Evolutionary conservation across 164 flowering plant species (phyloP), one percentile per base, ranked within the genome.

Genomic region (Kalanchoe fedtschenkoi): DNA sequence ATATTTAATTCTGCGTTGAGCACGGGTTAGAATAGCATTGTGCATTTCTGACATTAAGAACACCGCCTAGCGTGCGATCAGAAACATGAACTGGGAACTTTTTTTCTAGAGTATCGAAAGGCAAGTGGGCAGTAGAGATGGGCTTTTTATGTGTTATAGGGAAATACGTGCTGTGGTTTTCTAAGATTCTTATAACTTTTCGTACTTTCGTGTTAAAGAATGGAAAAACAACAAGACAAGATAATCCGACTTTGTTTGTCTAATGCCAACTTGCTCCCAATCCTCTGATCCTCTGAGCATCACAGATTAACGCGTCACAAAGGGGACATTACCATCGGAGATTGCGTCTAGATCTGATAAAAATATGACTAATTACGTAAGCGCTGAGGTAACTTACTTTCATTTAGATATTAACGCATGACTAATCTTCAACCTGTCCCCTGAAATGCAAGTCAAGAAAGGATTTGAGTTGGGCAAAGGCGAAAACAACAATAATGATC

Each of bases 351-450:
- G 41, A 46, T 51, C 37, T 46, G 35, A 61, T 35, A 21, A 33
- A 33, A 17, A 22, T n/a, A n/a, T 30, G 65, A 51, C 65, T 63
- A 16, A 55, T 66, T 70, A n/a, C 59, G 26, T 58, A 33, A 58
- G 57, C n/a, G 30, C 34, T 65, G 6, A 44, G 17, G 62, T 44
- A 58, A 58, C 43, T 42, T 42, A 21, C 57, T 41, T 65, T 62
- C 41, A 53, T n/a, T 65, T 21, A n/a, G 22, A 42, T 43, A 53
- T 41, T 57, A n/a, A n/a, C n/a, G n/a, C n/a, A n/a, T n/a, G n/a
- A n/a, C n/a, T n/a, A 47, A 47, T 8, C 14, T 1, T 47, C 14
- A 47, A 22, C 14, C 9, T 14, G 28, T 51, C 17, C 56, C 32
- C 56, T 26, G 56, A 51, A 24, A 26, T 7, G 5, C 32, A 51